phyloP scores from a whole-genome alignment of 2,329 filamentous ascomycete species.

The Calonectria ilicicola region DNA sequence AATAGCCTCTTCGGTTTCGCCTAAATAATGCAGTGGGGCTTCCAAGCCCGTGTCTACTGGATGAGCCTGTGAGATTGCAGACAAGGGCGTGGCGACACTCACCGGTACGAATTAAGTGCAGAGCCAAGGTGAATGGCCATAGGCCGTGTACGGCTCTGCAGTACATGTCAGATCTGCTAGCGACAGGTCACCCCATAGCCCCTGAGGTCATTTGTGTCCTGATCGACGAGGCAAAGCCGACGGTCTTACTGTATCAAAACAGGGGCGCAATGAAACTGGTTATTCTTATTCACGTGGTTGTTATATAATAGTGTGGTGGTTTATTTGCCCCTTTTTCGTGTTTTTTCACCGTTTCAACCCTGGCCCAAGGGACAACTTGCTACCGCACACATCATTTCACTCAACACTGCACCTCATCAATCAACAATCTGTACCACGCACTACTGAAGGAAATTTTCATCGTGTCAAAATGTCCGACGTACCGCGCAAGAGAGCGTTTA shows the following conservation, averaged over 20 bases:
- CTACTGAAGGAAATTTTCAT: neutral
- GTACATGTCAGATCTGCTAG: neutral
- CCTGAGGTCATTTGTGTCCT: conserved; percentile 4
- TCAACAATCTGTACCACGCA: neutral
- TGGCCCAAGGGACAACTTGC: neutral
- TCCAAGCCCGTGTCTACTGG: neutral
- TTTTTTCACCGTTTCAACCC: conserved; percentile 12
- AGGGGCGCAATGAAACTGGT: neutral
- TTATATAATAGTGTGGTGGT: conserved; percentile 2
- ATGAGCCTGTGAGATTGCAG: neutral
- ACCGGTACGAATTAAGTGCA: neutral
- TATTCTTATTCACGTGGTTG: neutral
- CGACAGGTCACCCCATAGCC: neutral
- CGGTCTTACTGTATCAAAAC: neutral
- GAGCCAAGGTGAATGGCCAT: neutral
- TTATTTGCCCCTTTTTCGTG: neutral
- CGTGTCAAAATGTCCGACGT: neutral
- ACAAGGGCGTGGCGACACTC: neutral
- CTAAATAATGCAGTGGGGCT: neutral
- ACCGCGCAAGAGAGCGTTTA: neutral
- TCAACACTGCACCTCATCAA: neutral
- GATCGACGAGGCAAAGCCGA: neutral
- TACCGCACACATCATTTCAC: neutral
- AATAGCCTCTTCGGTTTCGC: neutral
- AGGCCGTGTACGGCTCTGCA: neutral